Base-by-base conservation (phyloP, 768 basidiomycete genomes). In the Hydnum rufescens region DNA sequence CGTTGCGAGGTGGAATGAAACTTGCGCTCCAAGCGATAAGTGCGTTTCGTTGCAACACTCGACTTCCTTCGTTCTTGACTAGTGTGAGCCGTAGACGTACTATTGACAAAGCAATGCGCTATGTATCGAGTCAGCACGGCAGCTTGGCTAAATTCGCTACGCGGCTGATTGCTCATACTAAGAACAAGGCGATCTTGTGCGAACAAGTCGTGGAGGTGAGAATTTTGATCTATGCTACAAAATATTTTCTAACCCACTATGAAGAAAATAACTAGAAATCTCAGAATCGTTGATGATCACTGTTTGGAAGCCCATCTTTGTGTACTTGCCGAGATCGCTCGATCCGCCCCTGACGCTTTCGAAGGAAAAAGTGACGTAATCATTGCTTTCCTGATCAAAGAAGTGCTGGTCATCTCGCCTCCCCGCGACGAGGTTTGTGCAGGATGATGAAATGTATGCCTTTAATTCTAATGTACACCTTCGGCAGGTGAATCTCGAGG, bases 71-170 rank as follows among this genome's bases (percentile, higher is more conserved):
- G 4, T 39, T 34, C 5, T 49, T 42, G 36, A 39, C 8, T 39
- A 39, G 34, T 39, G n/a, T 19, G 4, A 26, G n/a, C 36, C 19
- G 51, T 54, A 88, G 84, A 61, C 74, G 78, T 32, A 77, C 77
- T 0, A 64, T 76, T 6, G 83, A 89, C 26, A 71, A 78, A 16
- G 68, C 83, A 8, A 66, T 65, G 50, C 73, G 74, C 39, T 73
- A 76, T 57, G 80, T 74, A 0, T 59, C 78, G 29, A 75, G 75
- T 25, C 70, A 74, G 3, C 74, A 81, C 51, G 67, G 70, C 25
- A 71, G 74, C 22, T 76, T 80, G 56, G 82, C 87, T 19, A 96
- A 96, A 63, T 92, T 86, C 63, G 83, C 88, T 1, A 77, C 84
- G 2, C 74, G 89, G 22, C 68, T 84, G 31, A 60, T 93, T 22